Conservation (phyloP, 2,329 filamentous ascomycete genomes). For the Trichoderma gracile region DNA sequence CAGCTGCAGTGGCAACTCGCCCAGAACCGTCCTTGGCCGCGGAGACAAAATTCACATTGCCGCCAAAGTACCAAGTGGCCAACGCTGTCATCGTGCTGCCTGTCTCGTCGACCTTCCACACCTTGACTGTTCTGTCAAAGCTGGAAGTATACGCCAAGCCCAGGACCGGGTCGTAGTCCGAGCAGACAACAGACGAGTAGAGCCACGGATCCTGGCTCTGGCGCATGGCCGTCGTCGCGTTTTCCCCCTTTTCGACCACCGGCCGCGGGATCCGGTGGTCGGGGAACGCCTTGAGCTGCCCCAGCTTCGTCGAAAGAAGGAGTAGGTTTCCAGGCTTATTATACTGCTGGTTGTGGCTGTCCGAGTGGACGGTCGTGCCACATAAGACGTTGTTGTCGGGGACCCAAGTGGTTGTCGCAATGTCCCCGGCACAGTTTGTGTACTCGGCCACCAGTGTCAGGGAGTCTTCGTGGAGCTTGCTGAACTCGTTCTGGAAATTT, state of each 20-base stretch:
- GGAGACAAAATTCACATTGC: conserved; percentile 64
- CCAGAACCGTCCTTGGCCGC: conserved; percentile 50
- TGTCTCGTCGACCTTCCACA: conserved; percentile 50
- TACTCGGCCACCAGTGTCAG: conserved; percentile 55
- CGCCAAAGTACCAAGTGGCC: conserved; percentile 56
- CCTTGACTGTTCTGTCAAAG: conserved; percentile 62
- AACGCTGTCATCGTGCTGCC: conserved; percentile 45
- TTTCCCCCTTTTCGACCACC: conserved; percentile 54
- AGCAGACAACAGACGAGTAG: conserved; percentile 64
- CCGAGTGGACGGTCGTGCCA: conserved; percentile 63
- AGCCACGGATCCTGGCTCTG: conserved; percentile 63
- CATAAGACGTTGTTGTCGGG: conserved; percentile 58
- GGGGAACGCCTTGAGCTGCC: conserved; percentile 52
- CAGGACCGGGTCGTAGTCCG: conserved; percentile 52
- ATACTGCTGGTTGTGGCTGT: conserved; percentile 64
- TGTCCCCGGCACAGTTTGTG: conserved; percentile 63
- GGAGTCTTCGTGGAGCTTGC: conserved; percentile 51
- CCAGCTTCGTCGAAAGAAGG: conserved; percentile 50
- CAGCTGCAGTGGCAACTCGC: conserved; percentile 60
- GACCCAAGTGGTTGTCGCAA: conserved; percentile 59
- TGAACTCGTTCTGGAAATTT: conserved; percentile 50
- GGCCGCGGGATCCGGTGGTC: conserved; percentile 61
- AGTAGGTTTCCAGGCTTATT: conserved; percentile 65
- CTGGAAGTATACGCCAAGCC: conserved; percentile 59
- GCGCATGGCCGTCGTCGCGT: conserved; percentile 57